Base-by-base conservation (phyloP, 2,329 filamentous ascomycete genomes). In the Phaeosphaeriaceae sp. region DNA sequence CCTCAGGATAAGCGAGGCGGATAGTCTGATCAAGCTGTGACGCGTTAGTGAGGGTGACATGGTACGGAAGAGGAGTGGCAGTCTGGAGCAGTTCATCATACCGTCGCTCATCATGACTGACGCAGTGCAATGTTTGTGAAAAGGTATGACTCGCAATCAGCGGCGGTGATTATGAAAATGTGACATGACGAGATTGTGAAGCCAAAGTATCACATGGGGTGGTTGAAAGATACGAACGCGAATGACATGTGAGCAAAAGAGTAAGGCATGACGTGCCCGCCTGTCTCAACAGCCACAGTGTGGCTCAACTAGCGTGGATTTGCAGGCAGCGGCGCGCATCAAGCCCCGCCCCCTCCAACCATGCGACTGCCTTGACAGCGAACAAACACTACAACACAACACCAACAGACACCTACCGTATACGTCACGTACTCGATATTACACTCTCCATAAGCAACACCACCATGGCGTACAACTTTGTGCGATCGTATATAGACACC, bases 401-500 rank as follows among this genome's bases (percentile, higher is more conserved):
- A 22, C 26, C 23, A 23, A 43, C 24, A 42, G 19, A 50, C 22
- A 52, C 9, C 49, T 10, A 19, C 24, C 24, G 1, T 23, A 35
- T 24, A 51, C 30, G 30, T 23, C 22, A 35, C 30, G 3, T 15
- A n/a, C 4, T 35, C 30, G 22, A 42, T 19, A n/a, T 15, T n/a
- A 11, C 5, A 21, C 7, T 35, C n/a, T 1, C 40, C 24, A 23
- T 50, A 49, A 32, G 19, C 47, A 2, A 35, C 21, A 52, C 9
- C 64, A 63, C 26, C 57, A 97, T 97, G 92, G 95, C 96, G 78
- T 90, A 94, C 82, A 86, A 77, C 68, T 77, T 78, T 53, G 75
- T 97, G 73, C 93, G 96, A 80, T 97, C 93, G 56, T 94, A 93
- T 52, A 89, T 97, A 78, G 95, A 97, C 79, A 93, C 90, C 69